Evolutionary conservation across 148 eudicot species (phyloP).

Genomic region (Arbutus unedo): DNA sequence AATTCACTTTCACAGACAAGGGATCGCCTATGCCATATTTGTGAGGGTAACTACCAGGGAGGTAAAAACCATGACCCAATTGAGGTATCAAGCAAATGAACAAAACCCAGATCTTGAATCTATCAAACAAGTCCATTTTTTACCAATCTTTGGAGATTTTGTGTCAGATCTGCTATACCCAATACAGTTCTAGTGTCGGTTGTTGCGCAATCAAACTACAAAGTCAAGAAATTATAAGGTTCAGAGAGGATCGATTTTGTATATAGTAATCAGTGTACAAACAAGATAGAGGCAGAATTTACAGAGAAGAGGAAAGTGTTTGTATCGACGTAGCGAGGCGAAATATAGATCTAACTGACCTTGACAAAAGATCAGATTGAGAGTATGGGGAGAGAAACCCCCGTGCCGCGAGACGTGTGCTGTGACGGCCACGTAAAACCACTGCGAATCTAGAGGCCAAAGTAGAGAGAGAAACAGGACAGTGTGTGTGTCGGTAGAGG

Average conservation of each 20-base stretch:
- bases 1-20: constrained; percentile 33
- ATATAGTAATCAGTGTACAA: background rate
- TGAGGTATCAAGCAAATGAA: constrained; percentile 21
- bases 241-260: constrained; percentile 5
- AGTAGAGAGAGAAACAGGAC: background rate
- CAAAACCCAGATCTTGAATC: constrained; percentile 31
- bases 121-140: constrained; percentile 22
- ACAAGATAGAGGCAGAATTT: background rate
- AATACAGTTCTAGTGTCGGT: background rate
- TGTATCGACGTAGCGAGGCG: background rate
- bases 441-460: background rate
- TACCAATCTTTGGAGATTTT: background rate
- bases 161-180: constrained; percentile 21
- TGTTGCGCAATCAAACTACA: background rate
- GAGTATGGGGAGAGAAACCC: background rate
- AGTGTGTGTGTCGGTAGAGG: background rate
- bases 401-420: background rate
- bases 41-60: constrained; percentile 38
- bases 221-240: background rate
- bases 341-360: constrained; percentile 17
- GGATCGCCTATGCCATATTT: constrained; percentile 20
- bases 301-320: background rate
- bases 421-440: background rate
- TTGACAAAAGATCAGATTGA: background rate
- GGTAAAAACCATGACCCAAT: constrained; percentile 29